Evolutionary conservation across 345 rosid species (phyloP).

Genomic region (Isatis tinctoria): DNA sequence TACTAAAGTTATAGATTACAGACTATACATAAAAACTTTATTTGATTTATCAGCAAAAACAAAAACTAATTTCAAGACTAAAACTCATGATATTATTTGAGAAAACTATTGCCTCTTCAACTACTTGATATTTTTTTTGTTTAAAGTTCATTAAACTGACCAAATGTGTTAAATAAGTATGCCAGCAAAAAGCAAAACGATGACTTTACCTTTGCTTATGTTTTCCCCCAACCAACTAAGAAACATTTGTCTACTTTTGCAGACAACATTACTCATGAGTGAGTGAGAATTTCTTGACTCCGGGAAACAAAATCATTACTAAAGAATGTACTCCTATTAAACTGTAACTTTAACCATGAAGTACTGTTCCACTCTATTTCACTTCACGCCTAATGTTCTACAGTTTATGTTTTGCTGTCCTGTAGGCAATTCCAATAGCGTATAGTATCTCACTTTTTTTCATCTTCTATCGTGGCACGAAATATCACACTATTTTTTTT

Average conservation of each 20-base stretch:
- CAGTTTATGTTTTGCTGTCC: neutral
- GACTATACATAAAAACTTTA: too few species aligned
- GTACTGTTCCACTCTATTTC: neutral
- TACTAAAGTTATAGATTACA: accelerated
- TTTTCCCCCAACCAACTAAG: slow-evolving; percentile 5
- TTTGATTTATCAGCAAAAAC: too few species aligned
- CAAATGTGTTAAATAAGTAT: slow-evolving; percentile 12
- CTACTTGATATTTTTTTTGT: neutral
- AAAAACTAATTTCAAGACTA: neutral
- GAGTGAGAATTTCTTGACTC: neutral
- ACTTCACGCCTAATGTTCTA: neutral
- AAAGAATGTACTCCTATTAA: neutral
- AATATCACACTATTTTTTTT: too few species aligned
- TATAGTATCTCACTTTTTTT: too few species aligned
- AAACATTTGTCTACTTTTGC: slow-evolving; percentile 5
- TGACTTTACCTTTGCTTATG: slow-evolving; percentile 17
- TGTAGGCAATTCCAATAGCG: too few species aligned
- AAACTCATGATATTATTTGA: neutral
- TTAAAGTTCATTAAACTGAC: neutral
- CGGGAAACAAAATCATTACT: slow-evolving; percentile 27
- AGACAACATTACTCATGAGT: slow-evolving; percentile 9
- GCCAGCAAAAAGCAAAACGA: slow-evolving; percentile 17
- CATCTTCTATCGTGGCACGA: too few species aligned
- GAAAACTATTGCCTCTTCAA: neutral
- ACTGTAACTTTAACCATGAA: neutral